Conservation (phyloP, 768 basidiomycete species). For the Mycena belliarum region DNA sequence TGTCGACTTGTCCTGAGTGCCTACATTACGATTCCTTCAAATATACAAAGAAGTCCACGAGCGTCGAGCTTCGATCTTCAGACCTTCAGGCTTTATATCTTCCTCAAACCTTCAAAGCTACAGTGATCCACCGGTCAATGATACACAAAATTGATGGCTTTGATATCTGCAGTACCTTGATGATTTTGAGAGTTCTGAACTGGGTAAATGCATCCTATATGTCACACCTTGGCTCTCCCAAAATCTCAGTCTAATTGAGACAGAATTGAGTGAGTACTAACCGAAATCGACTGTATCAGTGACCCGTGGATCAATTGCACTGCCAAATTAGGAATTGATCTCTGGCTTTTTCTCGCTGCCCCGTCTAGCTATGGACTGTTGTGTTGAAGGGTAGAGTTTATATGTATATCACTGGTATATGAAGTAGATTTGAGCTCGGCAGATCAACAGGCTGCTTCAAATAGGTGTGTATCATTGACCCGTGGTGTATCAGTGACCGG, state of each 20-base stretch:
- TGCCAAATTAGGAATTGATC: slow-evolving; percentile 3
- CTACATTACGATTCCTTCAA: too few species aligned
- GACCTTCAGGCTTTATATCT: too few species aligned
- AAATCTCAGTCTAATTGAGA: background rate
- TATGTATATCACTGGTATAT: background rate
- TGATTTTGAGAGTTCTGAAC: background rate
- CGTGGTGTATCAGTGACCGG: slow-evolving; percentile 1
- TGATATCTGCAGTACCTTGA: background rate
- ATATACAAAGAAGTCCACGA: too few species aligned
- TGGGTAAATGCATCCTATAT: background rate
- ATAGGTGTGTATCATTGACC: background rate
- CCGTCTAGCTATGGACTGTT: background rate
- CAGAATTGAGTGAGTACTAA: background rate
- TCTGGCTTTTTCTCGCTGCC: background rate
- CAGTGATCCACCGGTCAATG: background rate
- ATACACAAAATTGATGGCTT: background rate
- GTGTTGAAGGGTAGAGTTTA: background rate
- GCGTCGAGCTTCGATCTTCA: too few species aligned
- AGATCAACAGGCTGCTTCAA: background rate
- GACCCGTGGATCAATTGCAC: background rate
- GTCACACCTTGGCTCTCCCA: background rate
- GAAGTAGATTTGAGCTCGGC: background rate
- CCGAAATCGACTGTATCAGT: background rate
- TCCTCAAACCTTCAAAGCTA: too few species aligned
- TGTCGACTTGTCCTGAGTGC: too few species aligned